Percentiles rank a stretch among this genome's conserved stretches.
Conservation (phyloP, 805 yeast species). For the Yarrowia bubula region DNA sequence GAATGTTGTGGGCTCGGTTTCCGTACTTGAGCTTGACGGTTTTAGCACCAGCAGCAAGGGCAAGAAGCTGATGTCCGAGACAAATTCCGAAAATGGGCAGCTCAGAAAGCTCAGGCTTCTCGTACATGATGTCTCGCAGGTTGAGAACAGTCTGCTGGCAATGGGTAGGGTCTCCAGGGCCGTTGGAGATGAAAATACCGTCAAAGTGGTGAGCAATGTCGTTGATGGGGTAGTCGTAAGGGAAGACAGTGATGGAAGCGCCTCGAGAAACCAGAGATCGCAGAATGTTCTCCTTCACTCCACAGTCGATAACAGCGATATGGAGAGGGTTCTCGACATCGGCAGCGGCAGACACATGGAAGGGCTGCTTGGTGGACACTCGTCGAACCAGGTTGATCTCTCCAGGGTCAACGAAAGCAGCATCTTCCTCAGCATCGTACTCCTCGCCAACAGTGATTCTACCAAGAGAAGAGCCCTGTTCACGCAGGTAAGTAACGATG, state of each 20-base stretch:
- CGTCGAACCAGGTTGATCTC: slow-evolving; percentile 84
- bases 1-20: slow-evolving; percentile 98
- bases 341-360: slow-evolving; percentile 64
- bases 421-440: slow-evolving; percentile 87
- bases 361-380: slow-evolving; percentile 94
- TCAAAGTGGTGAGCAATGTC: slow-evolving; percentile 89
- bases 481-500: slow-evolving; percentile 87
- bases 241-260: slow-evolving; percentile 94
- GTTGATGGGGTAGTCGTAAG: slow-evolving; percentile 90
- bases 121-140: slow-evolving; percentile 62
- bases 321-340: slow-evolving; percentile 55
- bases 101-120: slow-evolving; percentile 46
- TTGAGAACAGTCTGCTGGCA: slow-evolving; percentile 75
- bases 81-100: slow-evolving; percentile 97
- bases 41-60: slow-evolving; percentile 91
- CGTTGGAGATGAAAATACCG: slow-evolving; percentile 91
- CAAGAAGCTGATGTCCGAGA: slow-evolving; percentile 94
- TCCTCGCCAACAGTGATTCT: slow-evolving; percentile 86
- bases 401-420: slow-evolving; percentile 88
- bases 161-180: slow-evolving; percentile 97
- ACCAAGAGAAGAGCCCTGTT: slow-evolving; percentile 92
- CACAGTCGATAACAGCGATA: slow-evolving; percentile 94
- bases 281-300: slow-evolving; percentile 95
- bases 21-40: slow-evolving; percentile 94
- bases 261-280: slow-evolving; percentile 94